Evolutionary conservation across 306 rosid genomes (phyloP), one percentile per base, ranked within the genome.

Genomic region (Canavalia gladiata): DNA sequence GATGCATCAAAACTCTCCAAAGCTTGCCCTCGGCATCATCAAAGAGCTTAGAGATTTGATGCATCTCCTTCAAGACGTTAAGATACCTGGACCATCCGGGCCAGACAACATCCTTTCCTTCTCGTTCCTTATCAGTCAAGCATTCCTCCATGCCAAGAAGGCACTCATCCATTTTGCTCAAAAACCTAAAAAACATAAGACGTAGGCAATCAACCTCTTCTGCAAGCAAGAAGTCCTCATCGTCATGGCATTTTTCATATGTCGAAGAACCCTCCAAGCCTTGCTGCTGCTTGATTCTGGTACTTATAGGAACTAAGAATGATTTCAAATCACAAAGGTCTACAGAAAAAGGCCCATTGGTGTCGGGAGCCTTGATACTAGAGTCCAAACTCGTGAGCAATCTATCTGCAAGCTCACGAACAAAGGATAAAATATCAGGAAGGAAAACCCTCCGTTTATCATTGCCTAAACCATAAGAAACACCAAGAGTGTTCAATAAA

Each of bases 11-110:
- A 77, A 81, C 73, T 13, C 45, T 54, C 97, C 91, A 88, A 72
- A 92, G 82, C 50, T 65, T 75, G 64, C 80, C 91, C 75, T 92
- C 90, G 0, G 86, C 89, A 0, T 82, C 90, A 52, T 79, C 77
- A 83, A 77, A 92, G 35, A 90, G 81, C 85, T 80, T 82, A 29
- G 94, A 90, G 51, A 77, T 81, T 49, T 81, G 54, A 82, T 83
- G 68, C 87, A 94, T 75, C 37, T 94, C 92, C 83, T 85, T 89
- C 80, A 92, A 82, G 45, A 92, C 74, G 58, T 80, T 8, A 67
- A 92, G 90, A 86, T 92, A 94, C 66, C 80, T 87, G 51, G 85
- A 80, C 93, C 91, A 86, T 69, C 84, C 89, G 0, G 50, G 2
- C 69, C 57, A 82, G 6, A 45, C 4, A 30, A 42, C 8, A 74